A percentile compares a stretch with the other conserved stretches of the same genome.
phyloP scores from a whole-genome alignment of 108 stramenopile species.

The Epipyxis sp. region DNA sequence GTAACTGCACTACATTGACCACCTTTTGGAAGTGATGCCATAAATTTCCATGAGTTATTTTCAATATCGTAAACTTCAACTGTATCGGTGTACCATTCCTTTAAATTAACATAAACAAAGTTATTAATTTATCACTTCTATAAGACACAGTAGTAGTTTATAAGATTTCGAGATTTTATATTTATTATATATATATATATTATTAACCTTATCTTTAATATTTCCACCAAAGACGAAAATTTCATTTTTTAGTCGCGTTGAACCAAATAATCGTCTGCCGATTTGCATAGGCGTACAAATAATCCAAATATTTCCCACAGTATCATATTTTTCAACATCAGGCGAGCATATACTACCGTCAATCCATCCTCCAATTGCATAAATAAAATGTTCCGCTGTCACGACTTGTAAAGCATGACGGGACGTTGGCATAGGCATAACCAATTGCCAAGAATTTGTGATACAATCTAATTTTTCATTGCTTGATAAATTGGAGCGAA shows the following conservation, averaged over 20 bases:
- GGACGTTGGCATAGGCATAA: background rate
- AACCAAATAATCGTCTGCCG: background rate
- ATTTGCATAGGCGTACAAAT: background rate
- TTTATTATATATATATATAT: background rate
- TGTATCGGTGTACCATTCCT: background rate
- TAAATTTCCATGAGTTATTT: background rate
- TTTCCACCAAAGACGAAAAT: conserved; percentile 12
- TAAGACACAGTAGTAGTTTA: too few relatives aligned
- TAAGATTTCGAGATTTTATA: too few relatives aligned
- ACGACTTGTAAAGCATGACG: background rate
- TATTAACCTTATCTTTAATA: background rate
- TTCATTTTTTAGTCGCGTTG: background rate
- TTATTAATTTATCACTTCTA: too few relatives aligned
- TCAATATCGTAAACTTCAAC: background rate
- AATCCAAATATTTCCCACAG: background rate
- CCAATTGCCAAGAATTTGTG: background rate
- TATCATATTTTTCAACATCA: conserved; percentile 4
- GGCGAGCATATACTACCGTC: background rate
- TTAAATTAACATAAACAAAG: too few relatives aligned
- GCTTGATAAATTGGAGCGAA: background rate
- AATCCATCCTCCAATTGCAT: conserved; percentile 16
- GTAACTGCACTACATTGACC: conserved; percentile 20
- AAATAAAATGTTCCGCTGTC: background rate
- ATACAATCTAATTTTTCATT: background rate
- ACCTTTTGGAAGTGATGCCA: background rate